Percentiles rank a stretch among this genome's conserved stretches.
phyloP scores from a whole-genome alignment of 805 yeast genomes.

The Ogataea paraovalis region DNA sequence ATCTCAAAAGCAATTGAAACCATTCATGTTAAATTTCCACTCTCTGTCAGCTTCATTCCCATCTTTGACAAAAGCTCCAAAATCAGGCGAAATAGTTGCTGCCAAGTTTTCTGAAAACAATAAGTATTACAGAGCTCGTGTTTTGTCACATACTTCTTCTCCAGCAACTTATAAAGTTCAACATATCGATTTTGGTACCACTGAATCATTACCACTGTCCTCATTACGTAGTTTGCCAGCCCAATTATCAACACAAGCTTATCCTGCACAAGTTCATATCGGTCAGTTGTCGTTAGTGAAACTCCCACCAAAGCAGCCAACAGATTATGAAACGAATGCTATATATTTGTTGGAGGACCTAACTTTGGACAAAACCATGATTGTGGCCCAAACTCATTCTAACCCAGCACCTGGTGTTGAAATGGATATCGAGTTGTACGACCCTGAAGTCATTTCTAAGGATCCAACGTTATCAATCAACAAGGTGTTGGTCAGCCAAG shows the following conservation, averaged over 20 bases:
- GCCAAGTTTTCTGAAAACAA: constrained; percentile 50
- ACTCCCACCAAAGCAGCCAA: constrained; percentile 54
- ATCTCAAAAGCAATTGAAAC: constrained; percentile 35
- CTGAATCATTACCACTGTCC: constrained; percentile 40
- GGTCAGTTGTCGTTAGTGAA: constrained; percentile 48
- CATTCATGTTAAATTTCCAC: constrained; percentile 46
- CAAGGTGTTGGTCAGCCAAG: constrained; percentile 52
- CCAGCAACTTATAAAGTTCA: constrained; percentile 44
- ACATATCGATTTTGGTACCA: constrained; percentile 60
- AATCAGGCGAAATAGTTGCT: constrained; percentile 51
- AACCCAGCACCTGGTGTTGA: constrained; percentile 39
- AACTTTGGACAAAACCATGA: constrained; percentile 48
- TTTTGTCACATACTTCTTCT: constrained; percentile 42
- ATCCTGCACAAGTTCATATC: constrained; percentile 54
- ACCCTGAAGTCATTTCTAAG: constrained; percentile 47
- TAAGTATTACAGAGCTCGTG: constrained; percentile 56
- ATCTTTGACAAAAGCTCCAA: constrained; percentile 38
- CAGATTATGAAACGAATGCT: constrained; percentile 53
- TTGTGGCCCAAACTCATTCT: constrained; percentile 46
- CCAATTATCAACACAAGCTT: constrained; percentile 37
- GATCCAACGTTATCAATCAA: constrained; percentile 59
- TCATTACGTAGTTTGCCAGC: constrained; percentile 51
- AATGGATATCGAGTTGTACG: constrained; percentile 50
- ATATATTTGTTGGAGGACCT: constrained; percentile 50
- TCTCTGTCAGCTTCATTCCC: constrained; percentile 34